These are phyloP conservation scores for Pleurotus tuber-regium DNA, from an alignment of 768 basidiomycete genomes.

Conservation along the genomic window DNA sequence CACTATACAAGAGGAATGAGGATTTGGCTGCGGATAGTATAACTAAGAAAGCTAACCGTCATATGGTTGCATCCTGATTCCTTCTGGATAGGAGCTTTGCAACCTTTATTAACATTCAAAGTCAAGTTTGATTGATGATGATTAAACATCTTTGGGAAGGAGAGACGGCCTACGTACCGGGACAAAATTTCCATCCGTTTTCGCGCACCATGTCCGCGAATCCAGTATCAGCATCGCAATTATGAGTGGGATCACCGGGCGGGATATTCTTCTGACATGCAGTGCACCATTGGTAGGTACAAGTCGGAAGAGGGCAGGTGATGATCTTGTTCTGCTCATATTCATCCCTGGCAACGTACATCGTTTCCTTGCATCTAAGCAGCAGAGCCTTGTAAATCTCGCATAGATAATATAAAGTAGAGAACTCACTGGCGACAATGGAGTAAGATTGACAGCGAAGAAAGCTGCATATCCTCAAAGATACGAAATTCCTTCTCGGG, in stretches of 20 bases:
- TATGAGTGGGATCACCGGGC: slow-evolving; percentile 34
- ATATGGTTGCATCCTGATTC: slow-evolving; percentile 57
- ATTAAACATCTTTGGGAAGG: not conserved
- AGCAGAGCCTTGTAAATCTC: not conserved
- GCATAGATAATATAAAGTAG: not conserved
- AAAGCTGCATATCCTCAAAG: slow-evolving; percentile 45
- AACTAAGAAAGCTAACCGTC: slow-evolving; percentile 37
- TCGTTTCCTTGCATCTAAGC: slow-evolving; percentile 37
- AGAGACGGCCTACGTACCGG: slow-evolving; percentile 27
- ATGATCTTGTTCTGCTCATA: slow-evolving; percentile 30
- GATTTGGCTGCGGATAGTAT: not conserved
- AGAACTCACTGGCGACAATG: slow-evolving; percentile 42
- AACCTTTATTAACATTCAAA: slow-evolving; percentile 32
- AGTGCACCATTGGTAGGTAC: slow-evolving; percentile 49
- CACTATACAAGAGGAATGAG: slow-evolving; percentile 34
- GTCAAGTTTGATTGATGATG: not conserved
- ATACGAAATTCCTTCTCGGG: slow-evolving; percentile 35
- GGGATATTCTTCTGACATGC: slow-evolving; percentile 35
- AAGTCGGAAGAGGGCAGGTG: slow-evolving; percentile 40
- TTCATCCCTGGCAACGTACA: slow-evolving; percentile 44
- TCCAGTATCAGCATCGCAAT: slow-evolving; percentile 51
- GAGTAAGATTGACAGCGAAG: slow-evolving; percentile 38
- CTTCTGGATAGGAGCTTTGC: slow-evolving; percentile 48
- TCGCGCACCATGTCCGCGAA: slow-evolving; percentile 41
- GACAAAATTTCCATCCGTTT: slow-evolving; percentile 54